Evolutionary conservation across 768 basidiomycete genomes (phyloP), one percentile per base, ranked within the genome.

Genomic region (Hypholoma sublateritium): DNA sequence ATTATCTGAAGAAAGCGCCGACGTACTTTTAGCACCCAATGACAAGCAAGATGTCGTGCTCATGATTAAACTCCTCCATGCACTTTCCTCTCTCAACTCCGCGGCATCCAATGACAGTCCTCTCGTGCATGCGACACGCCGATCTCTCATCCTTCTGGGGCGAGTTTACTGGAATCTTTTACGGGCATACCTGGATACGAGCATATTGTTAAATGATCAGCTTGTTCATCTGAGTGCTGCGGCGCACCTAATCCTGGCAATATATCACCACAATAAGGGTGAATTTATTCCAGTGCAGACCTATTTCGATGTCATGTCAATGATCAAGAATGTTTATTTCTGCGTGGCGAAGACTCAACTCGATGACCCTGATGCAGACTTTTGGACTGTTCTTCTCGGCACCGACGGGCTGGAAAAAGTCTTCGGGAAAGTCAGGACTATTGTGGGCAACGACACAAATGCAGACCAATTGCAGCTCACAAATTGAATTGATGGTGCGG

Each of bases 41-140:
- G 68, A 70, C 51, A 62, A 64, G 19, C 70, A 72, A 48, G 66
- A 71, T 51, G 69, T 70, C n/a, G 46, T 52, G 2, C 58, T 67
- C 1, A 62, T 60, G 16, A 59, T 58, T 28, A 43, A 55, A 12
- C 52, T 70, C 6, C 58, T 67, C 1, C 53, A 56, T 36, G 51
- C 17, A 19, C 65, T 35, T 60, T 56, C 61, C 2, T 14, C 0
- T 45, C 70, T 24, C 55, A 60, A 3, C 17, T 48, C 4, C 24
- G 24, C 7, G 5, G 14, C 22, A 5, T 9, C 41, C 9, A 12
- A 11, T 12, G 34, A 50, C 22, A 19, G 7, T 28, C 25, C 25
- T 4, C 25, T 28, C 7, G 25, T 28, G 25, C 25, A 28, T 7
- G 25, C 25, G 50, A 2, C 62, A 0, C 68, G 71, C 9, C 22